Evolutionary conservation across 2,329 filamentous ascomycete genomes (phyloP).

Genomic region (Neofusicoccum parvum): DNA sequence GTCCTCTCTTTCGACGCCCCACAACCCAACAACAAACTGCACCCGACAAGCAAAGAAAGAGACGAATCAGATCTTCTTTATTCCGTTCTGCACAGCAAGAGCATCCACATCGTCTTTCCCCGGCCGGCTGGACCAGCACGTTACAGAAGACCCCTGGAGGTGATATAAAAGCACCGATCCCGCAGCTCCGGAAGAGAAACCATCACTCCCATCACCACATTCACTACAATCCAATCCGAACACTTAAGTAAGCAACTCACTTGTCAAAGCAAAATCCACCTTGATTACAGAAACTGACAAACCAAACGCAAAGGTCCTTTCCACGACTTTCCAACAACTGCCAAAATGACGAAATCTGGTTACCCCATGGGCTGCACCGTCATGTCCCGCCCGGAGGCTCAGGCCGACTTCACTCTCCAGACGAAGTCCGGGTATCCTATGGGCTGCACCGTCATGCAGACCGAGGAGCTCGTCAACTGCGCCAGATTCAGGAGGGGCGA

Average conservation of each 20-base stretch:
- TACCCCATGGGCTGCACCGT: background rate
- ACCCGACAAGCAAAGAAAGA: background rate
- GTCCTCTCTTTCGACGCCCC: background rate
- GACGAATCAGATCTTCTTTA: background rate
- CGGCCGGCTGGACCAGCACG: background rate
- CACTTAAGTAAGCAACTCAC: background rate
- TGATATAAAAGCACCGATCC: background rate
- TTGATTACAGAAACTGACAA: background rate
- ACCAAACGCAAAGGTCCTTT: background rate
- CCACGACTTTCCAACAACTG: background rate
- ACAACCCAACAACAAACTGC: too few species aligned
- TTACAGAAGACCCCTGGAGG: background rate
- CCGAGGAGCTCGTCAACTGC: background rate
- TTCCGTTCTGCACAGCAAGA: background rate
- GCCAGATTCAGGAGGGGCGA: background rate
- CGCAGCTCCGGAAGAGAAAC: background rate
- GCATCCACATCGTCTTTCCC: too few species aligned
- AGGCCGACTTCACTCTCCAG: too few species aligned
- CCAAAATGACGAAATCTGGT: background rate
- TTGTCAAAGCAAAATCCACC: background rate
- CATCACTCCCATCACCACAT: background rate
- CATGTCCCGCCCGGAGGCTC: background rate
- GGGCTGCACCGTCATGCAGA: slow-evolving; percentile 16
- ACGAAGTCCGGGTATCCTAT: too few species aligned
- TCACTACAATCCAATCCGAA: background rate